phyloP scores from a whole-genome alignment of 2,329 filamentous ascomycete genomes.

The Microdochium paspali region DNA sequence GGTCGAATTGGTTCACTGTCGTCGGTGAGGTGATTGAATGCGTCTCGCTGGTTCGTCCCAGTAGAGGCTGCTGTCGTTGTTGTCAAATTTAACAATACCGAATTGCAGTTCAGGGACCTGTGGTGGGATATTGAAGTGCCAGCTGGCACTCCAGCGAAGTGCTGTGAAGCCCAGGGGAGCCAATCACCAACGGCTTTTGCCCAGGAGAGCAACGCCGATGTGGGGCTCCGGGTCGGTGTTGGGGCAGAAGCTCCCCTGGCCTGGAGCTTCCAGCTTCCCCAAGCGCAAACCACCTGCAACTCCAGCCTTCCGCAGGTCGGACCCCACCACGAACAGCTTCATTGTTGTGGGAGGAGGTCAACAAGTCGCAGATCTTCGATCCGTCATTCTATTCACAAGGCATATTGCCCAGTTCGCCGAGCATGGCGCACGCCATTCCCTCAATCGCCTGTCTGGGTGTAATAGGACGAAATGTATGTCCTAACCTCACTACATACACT shows the following conservation, averaged over 20 bases:
- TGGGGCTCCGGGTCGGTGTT: background rate
- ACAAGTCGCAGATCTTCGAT: background rate
- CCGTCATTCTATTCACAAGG: background rate
- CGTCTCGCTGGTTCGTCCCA: background rate
- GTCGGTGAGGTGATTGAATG: background rate
- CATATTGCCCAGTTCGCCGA: slow-evolving; percentile 7
- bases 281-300: background rate
- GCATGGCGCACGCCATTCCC: slow-evolving; percentile 55
- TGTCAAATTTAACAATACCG: background rate
- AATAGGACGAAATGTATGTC: slow-evolving; percentile 79
- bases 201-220: background rate
- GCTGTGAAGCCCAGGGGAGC: background rate
- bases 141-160: background rate
- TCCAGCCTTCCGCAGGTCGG: background rate
- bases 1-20: background rate
- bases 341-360: background rate
- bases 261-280: background rate
- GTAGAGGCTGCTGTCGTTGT: background rate
- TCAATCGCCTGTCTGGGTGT: slow-evolving; percentile 89
- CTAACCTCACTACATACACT: background rate
- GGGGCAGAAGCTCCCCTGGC: background rate
- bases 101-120: background rate
- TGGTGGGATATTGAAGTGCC: background rate
- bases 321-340: background rate
- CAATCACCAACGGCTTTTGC: background rate